A percentile compares a stretch with the other conserved stretches of the same genome.
Conservation (phyloP, 108 stramenopile genomes). For the Chaetoceros tenuissimus region DNA sequence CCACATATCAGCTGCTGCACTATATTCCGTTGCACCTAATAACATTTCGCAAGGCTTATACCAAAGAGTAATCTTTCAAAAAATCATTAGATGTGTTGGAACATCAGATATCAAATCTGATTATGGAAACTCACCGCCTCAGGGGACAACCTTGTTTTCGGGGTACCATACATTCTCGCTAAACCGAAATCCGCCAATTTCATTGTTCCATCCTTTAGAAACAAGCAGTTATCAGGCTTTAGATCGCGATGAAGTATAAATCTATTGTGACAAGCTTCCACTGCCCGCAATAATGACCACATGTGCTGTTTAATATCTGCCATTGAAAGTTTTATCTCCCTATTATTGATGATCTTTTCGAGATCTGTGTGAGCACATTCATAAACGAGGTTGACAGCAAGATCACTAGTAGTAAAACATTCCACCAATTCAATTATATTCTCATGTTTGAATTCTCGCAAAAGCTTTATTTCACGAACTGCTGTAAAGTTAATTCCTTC, state of each 20-base stretch:
- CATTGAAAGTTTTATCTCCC: constrained; percentile 61
- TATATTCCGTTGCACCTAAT: constrained; percentile 87
- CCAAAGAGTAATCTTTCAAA: constrained; percentile 96
- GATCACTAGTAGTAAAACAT: constrained; percentile 77
- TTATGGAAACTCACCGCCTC: too few species aligned
- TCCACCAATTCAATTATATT: constrained; percentile 88
- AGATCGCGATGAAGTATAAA: constrained; percentile 87
- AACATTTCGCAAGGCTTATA: constrained; percentile 93
- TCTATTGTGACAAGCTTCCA: constrained; percentile 78
- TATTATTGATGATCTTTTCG: constrained; percentile 80
- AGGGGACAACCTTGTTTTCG: constrained; percentile 69
- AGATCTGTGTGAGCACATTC: constrained; percentile 88
- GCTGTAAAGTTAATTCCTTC: constrained; percentile 94
- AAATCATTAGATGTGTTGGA: too few species aligned
- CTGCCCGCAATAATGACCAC: constrained; percentile 53
- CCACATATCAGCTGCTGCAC: constrained; percentile 91
- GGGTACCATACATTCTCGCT: constrained; percentile 80
- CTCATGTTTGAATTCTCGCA: constrained; percentile 89
- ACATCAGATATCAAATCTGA: too few species aligned
- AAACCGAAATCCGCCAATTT: constrained; percentile 88
- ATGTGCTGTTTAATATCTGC: constrained; percentile 83
- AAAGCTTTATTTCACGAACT: constrained; percentile 89
- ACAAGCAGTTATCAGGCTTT: constrained; percentile 78
- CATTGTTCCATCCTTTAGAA: constrained; percentile 79
- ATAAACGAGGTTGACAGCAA: constrained; percentile 81